phyloP scores from a whole-genome alignment of 257 asterid genomes.

The Capsicum pubescens region DNA sequence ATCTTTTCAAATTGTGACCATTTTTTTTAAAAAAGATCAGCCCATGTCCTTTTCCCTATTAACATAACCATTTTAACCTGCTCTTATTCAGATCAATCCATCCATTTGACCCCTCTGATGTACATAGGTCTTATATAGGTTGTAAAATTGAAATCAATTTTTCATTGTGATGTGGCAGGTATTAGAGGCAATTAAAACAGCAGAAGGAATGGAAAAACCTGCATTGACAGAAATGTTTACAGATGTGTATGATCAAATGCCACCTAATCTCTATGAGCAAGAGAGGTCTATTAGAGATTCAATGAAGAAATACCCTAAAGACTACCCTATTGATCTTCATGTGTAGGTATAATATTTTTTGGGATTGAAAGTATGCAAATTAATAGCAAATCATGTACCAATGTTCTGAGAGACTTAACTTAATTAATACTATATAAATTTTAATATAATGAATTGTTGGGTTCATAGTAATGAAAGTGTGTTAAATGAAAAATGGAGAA shows the following conservation, averaged over 20 bases:
- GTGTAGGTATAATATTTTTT: constrained; percentile 31
- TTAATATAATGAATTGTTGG: not conserved
- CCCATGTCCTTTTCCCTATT: too few species aligned
- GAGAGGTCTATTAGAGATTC: constrained; percentile 69
- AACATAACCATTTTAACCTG: too few species aligned
- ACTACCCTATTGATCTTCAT: constrained; percentile 78
- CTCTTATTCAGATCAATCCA: too few species aligned
- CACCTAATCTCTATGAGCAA: constrained; percentile 71
- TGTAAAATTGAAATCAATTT: not conserved
- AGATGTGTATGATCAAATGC: constrained; percentile 66
- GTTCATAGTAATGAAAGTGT: too few species aligned
- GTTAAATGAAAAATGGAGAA: too few species aligned
- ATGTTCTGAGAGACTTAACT: not conserved
- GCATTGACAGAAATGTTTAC: constrained; percentile 56
- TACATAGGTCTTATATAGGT: not conserved
- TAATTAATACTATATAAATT: not conserved
- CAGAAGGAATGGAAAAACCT: constrained; percentile 71
- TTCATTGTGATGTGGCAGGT: constrained; percentile 43
- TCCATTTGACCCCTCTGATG: too few species aligned
- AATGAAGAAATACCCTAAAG: constrained; percentile 60
- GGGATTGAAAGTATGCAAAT: not conserved
- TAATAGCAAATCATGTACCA: not conserved
- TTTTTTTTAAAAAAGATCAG: too few species aligned
- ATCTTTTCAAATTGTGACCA: too few species aligned
- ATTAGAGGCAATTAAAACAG: constrained; percentile 70